phyloP scores from a whole-genome alignment of 768 basidiomycete species.

The Collybiopsis confluens region DNA sequence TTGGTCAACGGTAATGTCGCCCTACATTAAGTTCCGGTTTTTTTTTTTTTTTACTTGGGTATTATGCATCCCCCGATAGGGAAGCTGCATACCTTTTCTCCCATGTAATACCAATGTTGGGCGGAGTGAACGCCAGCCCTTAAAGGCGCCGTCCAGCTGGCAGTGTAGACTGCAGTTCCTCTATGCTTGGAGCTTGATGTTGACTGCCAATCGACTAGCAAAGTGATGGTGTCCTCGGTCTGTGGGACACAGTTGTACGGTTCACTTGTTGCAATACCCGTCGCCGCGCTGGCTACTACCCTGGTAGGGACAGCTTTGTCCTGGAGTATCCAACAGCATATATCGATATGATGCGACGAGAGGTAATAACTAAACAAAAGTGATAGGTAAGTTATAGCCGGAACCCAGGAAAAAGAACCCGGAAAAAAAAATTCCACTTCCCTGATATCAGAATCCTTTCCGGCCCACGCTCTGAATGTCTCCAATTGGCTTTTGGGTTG shows the following conservation, averaged over 20 bases:
- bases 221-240: slow-evolving; percentile 94
- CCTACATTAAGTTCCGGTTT: slow-evolving; percentile 36
- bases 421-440: too few relatives aligned
- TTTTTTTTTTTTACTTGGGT: neutral
- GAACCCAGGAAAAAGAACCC: too few relatives aligned
- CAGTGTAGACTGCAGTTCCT: slow-evolving; percentile 89
- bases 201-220: slow-evolving; percentile 92
- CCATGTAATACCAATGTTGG: slow-evolving; percentile 96
- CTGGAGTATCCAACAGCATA: slow-evolving; percentile 81
- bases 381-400: too few relatives aligned
- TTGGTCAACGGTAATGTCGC: slow-evolving; percentile 90
- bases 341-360: slow-evolving; percentile 92
- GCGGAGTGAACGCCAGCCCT: slow-evolving; percentile 87
- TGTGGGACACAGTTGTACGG: slow-evolving; percentile 82
- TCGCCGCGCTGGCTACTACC: slow-evolving; percentile 87
- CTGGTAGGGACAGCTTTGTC: slow-evolving; percentile 73
- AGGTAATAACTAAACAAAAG: slow-evolving; percentile 73
- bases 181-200: slow-evolving; percentile 66
- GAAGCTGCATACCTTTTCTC: slow-evolving; percentile 58
- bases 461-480: slow-evolving; percentile 94
- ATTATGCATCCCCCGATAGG: neutral
- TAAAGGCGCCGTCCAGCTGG: slow-evolving; percentile 91
- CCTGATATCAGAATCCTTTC: slow-evolving; percentile 92
- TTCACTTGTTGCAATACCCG: slow-evolving; percentile 85
- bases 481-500: slow-evolving; percentile 94